phyloP scores from a whole-genome alignment of 148 eudicot species.

The Diospyros lotus region DNA sequence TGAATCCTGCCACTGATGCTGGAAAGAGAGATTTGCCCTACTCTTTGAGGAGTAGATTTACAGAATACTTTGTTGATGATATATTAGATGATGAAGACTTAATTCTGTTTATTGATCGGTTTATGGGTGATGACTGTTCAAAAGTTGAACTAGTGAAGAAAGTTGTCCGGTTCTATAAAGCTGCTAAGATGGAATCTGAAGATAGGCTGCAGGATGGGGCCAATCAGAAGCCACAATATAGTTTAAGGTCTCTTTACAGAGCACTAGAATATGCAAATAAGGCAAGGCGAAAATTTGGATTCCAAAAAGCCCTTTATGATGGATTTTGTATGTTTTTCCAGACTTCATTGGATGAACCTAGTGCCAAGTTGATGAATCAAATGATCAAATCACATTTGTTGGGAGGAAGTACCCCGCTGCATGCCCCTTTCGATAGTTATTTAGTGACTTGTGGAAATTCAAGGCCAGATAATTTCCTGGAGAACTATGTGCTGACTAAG shows the following conservation, averaged over 20 bases:
- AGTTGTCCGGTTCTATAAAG: slow-evolving; percentile 71
- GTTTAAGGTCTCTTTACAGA: slow-evolving; percentile 92
- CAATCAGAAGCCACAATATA: slow-evolving; percentile 95
- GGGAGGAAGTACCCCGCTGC: slow-evolving; percentile 49
- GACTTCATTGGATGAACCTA: slow-evolving; percentile 61
- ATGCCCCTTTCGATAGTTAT: slow-evolving; percentile 42
- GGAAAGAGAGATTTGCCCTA: slow-evolving; percentile 92
- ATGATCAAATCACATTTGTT: slow-evolving; percentile 42
- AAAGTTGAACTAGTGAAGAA: slow-evolving; percentile 39
- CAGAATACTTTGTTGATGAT: slow-evolving; percentile 93
- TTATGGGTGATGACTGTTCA: slow-evolving; percentile 41
- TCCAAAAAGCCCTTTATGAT: slow-evolving; percentile 67
- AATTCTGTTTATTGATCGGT: slow-evolving; percentile 57
- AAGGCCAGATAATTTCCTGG: slow-evolving; percentile 34
- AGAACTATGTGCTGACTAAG: slow-evolving; percentile 63
- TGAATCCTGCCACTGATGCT: slow-evolving; percentile 99
- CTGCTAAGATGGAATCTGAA: slow-evolving; percentile 80
- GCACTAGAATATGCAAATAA: slow-evolving; percentile 75
- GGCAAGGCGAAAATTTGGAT: slow-evolving; percentile 47
- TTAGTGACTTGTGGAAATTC: slow-evolving; percentile 31
- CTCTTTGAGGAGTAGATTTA: slow-evolving; percentile 72
- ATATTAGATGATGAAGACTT: slow-evolving; percentile 77
- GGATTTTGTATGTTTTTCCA: slow-evolving; percentile 93
- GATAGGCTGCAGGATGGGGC: slow-evolving; percentile 94
- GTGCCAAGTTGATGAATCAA: slow-evolving; percentile 63